Evolutionary conservation across 1,284 basidiomycete species (phyloP).

Genomic region (Heterobasidion occidentale): DNA sequence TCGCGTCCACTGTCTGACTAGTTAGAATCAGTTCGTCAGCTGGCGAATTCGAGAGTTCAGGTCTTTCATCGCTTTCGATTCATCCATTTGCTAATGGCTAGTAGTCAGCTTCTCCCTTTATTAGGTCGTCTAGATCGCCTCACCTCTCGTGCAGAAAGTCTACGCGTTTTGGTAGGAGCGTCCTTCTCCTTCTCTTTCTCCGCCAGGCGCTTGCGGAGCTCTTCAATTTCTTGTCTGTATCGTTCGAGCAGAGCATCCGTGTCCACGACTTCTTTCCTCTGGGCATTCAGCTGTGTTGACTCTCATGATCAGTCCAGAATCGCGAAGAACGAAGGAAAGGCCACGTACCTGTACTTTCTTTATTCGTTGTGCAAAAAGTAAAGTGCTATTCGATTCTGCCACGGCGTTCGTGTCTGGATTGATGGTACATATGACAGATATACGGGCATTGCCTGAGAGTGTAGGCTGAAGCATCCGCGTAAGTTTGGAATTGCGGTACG

Average conservation of each 20-base stretch:
- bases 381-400: conserved; percentile 75
- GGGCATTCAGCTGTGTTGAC: conserved; percentile 62
- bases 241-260: conserved; percentile 88
- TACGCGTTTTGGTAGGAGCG: conserved; percentile 20
- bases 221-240: conserved; percentile 87
- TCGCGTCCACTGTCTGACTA: conserved; percentile 71
- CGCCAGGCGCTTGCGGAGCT: conserved; percentile 61
- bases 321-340: not conserved
- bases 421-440: conserved; percentile 94
- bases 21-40: conserved; percentile 83
- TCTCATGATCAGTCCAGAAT: conserved; percentile 12
- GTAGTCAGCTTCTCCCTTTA: conserved; percentile 1
- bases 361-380: conserved; percentile 84
- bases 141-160: conserved; percentile 67
- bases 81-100: conserved; percentile 56
- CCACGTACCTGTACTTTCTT: conserved; percentile 64
- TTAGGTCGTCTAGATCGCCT: conserved; percentile 9
- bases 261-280: conserved; percentile 90
- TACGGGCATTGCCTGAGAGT: conserved; percentile 88
- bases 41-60: conserved; percentile 77
- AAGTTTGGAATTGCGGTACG: conserved; percentile 92
- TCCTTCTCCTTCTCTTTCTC: conserved; percentile 43
- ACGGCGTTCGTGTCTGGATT: conserved; percentile 76
- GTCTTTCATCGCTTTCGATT: conserved; percentile 73
- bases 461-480: conserved; percentile 95